phyloP scores from a whole-genome alignment of 2,329 filamentous ascomycete genomes.

The Trichoderma brevicompactum region DNA sequence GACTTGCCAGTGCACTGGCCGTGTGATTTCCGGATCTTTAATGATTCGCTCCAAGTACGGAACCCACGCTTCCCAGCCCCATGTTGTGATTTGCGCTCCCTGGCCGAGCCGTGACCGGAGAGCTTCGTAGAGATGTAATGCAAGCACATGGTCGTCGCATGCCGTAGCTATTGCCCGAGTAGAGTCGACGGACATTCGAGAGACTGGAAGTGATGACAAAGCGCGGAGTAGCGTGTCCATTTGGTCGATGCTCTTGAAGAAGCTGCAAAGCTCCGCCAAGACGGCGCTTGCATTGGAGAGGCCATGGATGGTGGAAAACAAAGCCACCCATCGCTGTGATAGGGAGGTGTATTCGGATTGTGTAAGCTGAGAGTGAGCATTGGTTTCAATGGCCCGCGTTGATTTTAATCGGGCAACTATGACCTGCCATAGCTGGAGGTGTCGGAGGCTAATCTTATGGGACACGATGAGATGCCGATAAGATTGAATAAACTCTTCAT shows the following conservation, averaged over 20 bases:
- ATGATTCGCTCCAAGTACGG: conserved; percentile 42
- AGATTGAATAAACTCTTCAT: conserved; percentile 28
- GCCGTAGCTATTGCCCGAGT: conserved; percentile 31
- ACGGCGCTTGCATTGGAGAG: conserved; percentile 3
- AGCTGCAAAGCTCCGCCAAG: conserved; percentile 30
- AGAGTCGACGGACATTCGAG: conserved; percentile 23
- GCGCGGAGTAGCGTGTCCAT: conserved; percentile 27
- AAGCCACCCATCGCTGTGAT: conserved; percentile 32
- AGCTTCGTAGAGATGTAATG: conserved; percentile 35
- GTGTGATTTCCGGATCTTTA: conserved; percentile 37
- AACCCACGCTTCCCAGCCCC: conserved; percentile 44
- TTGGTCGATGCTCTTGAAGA: conserved; percentile 30
- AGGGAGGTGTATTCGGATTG: conserved; percentile 27
- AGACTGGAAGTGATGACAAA: conserved; percentile 26
- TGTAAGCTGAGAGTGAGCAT: conserved; percentile 24
- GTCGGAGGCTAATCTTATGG: conserved; percentile 14
- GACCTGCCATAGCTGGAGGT: conserved; percentile 35
- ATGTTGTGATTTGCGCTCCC: conserved; percentile 28
- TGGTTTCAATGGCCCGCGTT: conserved; percentile 17
- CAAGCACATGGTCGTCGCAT: conserved; percentile 36
- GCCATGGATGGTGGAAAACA: conserved; percentile 29
- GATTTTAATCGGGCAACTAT: conserved; percentile 30
- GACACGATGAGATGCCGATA: conserved; percentile 19
- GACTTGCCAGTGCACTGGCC: conserved; percentile 38
- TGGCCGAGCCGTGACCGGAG: conserved; percentile 23